Evolutionary conservation across 176 grass and related monocot species (phyloP), one percentile per base, ranked within the genome.

Genomic region (Avena sativa): DNA sequence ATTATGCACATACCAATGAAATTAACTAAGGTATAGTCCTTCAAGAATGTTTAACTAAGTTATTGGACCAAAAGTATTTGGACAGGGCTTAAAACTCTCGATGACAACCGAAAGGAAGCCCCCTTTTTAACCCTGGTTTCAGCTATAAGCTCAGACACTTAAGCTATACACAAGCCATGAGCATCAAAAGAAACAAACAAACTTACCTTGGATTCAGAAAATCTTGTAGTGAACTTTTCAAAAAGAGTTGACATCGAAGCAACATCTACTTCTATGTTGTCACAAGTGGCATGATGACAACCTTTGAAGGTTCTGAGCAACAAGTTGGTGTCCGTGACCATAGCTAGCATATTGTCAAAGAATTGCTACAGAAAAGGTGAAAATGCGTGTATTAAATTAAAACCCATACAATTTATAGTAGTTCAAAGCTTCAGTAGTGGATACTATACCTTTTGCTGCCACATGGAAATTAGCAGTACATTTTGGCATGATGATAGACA

Each of bases 161-260:
- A 77, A 52, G 60, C 15, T 73, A 69, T n/a, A 85, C 46, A 76
- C 10, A 61, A 53, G 73, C 9, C 14, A 11, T 61, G 20, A 23
- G 43, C 26, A 20, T 46, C 16, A 89, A 86, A 17, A 56, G 30
- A 79, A 79, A 23, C 2, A 30, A 84, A 46, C 51, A 88, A 66
- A 23, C 83, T 86, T 87, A 98, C 96, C 96, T 98, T 98, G 50
- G 93, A 95, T 84, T 92, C 80, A 62, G 76, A 85, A 82, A 98
- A 92, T 84, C 57, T 93, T 63, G 82, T 68, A 38, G 89, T 67
- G 69, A 95, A 93, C 73, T 86, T 90, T 59, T 79, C 84, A 79
- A 98, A 65, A 81, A 98, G 14, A 86, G 84, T 49, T 79, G 87
- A 91, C 43, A 98, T 67, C 0, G 25, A 46, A 2, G 79, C 81